Base-by-base conservation (phyloP, 106 monocot species). In the Acorus calamus region DNA sequence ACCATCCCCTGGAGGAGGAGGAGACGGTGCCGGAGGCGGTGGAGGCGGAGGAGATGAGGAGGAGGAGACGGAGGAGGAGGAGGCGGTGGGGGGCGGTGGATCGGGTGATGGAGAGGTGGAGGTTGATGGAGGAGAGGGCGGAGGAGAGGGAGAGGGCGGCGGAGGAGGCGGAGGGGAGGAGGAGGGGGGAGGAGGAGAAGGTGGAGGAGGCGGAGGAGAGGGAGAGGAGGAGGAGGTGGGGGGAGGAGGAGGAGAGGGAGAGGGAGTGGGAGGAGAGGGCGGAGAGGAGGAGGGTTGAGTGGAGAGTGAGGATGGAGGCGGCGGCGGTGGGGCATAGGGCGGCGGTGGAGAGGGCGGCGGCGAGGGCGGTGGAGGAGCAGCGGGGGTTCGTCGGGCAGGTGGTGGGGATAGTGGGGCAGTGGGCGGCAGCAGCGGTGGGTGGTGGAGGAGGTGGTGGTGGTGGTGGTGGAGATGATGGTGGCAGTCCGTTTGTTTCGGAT, bases 381-480 rank as follows among this genome's bases (percentile, higher is more conserved):
- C 85, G 81, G 52, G 46, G 44, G 2, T 42, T 69, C 10, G 42
- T 85, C 1, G 56, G 60, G 8, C 85, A 85, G 65, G 45, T 85
- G 6, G 56, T 85, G 1, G 69, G 74, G 2, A 44, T 80, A 8
- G 53, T 80, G 44, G 73, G 71, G 4, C 73, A 84, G 7, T 80
- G 76, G 73, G 67, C 55, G 0, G 64, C 49, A 2, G 46, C 52
- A 2, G 59, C 10, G 5, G 44, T 44, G 56, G 11, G 4, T 7
- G 41, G 43, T 11, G 14, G 47, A 9, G 59, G 59, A 7, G 4
- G 57, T 54, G 50, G 54, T 3, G 62, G 57, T n/a, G n/a, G n/a
- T 52, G n/a, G n/a, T n/a, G 66, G 57, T 9, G 52, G 59, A 1
- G 65, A 49, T 11, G 5, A 56, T 11, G 66, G 70, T 9, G 57